Conservation (phyloP, 2,329 filamentous ascomycete genomes). For the Aaosphaeria arxii region DNA sequence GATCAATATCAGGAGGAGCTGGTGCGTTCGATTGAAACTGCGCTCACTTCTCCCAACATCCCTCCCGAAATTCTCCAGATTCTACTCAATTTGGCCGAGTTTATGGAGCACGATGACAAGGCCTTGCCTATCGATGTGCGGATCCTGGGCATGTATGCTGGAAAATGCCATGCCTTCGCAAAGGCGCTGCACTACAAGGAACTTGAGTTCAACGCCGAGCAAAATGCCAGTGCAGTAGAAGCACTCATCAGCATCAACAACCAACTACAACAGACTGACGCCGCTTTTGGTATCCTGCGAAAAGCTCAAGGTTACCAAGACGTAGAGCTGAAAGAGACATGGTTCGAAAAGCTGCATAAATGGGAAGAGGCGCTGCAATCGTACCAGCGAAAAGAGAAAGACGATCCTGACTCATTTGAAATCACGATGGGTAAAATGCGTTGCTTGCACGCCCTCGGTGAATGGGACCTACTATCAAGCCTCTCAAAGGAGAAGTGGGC, state of each 20-base stretch:
- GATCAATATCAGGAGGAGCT: slow-evolving; percentile 97
- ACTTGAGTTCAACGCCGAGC: slow-evolving; percentile 95
- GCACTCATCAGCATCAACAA: slow-evolving; percentile 99
- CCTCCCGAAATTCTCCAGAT: slow-evolving; percentile 93
- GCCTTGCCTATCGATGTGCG: slow-evolving; percentile 96
- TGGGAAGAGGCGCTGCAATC: slow-evolving; percentile 97
- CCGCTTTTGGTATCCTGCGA: slow-evolving; percentile 93
- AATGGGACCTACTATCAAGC: slow-evolving; percentile 91
- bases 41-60: slow-evolving; percentile 91
- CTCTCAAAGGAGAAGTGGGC: slow-evolving; percentile 93
- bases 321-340: slow-evolving; percentile 94
- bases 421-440: slow-evolving; percentile 99
- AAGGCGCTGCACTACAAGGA: slow-evolving; percentile 99
- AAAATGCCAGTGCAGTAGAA: slow-evolving; percentile 92
- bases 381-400: slow-evolving; percentile 82
- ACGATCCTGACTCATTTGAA: slow-evolving; percentile 72
- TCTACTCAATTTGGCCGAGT: slow-evolving; percentile 92
- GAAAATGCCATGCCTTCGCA: slow-evolving; percentile 94
- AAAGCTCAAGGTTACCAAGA: slow-evolving; percentile 96
- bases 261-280: slow-evolving; percentile 96
- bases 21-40: slow-evolving; percentile 91
- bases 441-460: slow-evolving; percentile 91
- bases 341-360: slow-evolving; percentile 97
- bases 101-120: slow-evolving; percentile 99
- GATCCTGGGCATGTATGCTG: slow-evolving; percentile 89